Evolutionary conservation across 306 rosid genomes (phyloP).

Genomic region (Oemleria cerasiformis): DNA sequence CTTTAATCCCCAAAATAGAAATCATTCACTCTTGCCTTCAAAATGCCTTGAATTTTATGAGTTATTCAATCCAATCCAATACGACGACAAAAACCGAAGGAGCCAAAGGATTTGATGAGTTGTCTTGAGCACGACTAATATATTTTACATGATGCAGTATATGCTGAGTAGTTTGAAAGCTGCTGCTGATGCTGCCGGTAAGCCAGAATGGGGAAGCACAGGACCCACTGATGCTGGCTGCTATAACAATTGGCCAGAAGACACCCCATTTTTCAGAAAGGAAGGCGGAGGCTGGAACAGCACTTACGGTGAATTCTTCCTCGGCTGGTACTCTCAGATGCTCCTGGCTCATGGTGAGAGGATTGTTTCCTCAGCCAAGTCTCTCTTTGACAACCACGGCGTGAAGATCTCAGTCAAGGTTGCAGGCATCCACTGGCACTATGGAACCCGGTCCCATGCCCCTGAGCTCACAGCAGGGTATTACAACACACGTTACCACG

Average conservation of each 20-base stretch:
- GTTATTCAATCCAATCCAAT: no score
- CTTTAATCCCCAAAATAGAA: no score
- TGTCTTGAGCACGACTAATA: slow-evolving; percentile 8
- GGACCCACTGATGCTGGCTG: slow-evolving; percentile 98
- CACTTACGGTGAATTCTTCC: slow-evolving; percentile 77
- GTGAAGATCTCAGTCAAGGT: slow-evolving; percentile 85
- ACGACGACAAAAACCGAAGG: no score
- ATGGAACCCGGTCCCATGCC: slow-evolving; percentile 91
- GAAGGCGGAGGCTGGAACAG: slow-evolving; percentile 89
- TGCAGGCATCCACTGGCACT: slow-evolving; percentile 98
- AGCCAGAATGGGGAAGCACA: slow-evolving; percentile 86
- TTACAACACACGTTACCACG: slow-evolving; percentile 74
- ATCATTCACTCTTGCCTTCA: no score
- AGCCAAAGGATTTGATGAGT: background rate
- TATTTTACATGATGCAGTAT: slow-evolving; percentile 49
- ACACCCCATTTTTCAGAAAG: slow-evolving; percentile 69
- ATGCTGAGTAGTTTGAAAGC: slow-evolving; percentile 80
- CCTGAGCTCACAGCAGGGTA: slow-evolving; percentile 99
- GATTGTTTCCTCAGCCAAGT: slow-evolving; percentile 64
- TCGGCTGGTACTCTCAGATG: slow-evolving; percentile 88
- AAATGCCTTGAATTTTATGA: no score
- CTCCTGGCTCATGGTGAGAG: slow-evolving; percentile 87
- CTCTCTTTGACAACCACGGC: slow-evolving; percentile 47
- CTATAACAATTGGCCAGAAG: slow-evolving; percentile 98
- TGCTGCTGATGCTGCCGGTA: slow-evolving; percentile 67